phyloP scores from a whole-genome alignment of 805 yeast genomes.

The Lipomyces lipofer region DNA sequence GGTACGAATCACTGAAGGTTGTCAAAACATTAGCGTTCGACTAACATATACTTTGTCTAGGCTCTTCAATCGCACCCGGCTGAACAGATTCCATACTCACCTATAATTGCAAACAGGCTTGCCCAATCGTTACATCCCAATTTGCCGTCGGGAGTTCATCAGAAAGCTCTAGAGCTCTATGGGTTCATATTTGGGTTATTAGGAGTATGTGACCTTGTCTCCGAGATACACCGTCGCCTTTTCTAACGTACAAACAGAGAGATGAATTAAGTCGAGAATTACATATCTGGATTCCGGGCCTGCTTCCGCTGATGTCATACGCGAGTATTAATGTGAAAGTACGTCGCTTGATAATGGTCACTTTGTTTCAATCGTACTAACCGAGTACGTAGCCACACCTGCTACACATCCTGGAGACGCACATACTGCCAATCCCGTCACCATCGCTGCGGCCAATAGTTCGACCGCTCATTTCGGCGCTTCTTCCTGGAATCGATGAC shows the following conservation, averaged over 20 bases:
- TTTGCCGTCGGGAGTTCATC: constrained; percentile 95
- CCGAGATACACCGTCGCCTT: background rate
- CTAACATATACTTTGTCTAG: constrained; percentile 9
- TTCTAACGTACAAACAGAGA: constrained; percentile 9
- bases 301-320: constrained; percentile 83
- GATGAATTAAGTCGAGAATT: constrained; percentile 53
- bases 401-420: constrained; percentile 58
- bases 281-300: constrained; percentile 86
- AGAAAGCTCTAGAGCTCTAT: constrained; percentile 79
- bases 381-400: constrained; percentile 56
- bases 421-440: constrained; percentile 55
- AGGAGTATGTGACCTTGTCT: constrained; percentile 17
- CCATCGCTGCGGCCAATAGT: constrained; percentile 53
- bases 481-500: constrained; percentile 89
- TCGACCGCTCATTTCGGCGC: constrained; percentile 69
- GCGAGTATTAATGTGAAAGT: constrained; percentile 82
- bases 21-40: background rate
- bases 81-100: constrained; percentile 60
- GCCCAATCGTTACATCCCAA: constrained; percentile 77
- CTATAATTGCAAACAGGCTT: constrained; percentile 66
- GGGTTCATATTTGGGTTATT: constrained; percentile 60
- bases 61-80: constrained; percentile 36
- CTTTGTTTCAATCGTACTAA: background rate
- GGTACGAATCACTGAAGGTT: constrained; percentile 51
- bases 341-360: background rate